Conservation (phyloP, 176 grass and related monocot species). For the Microstegium vimineum region DNA sequence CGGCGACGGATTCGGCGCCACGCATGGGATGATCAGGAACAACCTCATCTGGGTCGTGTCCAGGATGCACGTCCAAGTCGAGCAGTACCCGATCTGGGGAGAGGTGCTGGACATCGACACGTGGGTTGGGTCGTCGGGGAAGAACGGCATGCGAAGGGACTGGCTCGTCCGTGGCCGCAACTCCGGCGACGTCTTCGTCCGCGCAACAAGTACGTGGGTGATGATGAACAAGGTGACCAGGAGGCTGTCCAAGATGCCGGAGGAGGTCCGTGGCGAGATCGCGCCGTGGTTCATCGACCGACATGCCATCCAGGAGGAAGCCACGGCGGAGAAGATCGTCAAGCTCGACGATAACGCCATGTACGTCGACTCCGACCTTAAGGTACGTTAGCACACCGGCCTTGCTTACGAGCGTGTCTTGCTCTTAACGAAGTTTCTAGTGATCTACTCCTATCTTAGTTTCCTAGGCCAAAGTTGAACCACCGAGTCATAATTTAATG, state of each 20-base stretch:
- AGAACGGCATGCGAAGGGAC: constrained; percentile 63
- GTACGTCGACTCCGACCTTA: constrained; percentile 44
- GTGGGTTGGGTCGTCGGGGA: constrained; percentile 63
- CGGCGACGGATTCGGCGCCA: constrained; percentile 67
- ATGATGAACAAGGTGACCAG: constrained; percentile 64
- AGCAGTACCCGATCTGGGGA: constrained; percentile 64
- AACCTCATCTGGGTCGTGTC: constrained; percentile 79
- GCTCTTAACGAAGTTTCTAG: too few relatives aligned
- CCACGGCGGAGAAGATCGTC: constrained; percentile 46
- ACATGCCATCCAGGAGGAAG: constrained; percentile 34
- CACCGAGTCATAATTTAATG: not conserved
- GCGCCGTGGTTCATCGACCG: constrained; percentile 53
- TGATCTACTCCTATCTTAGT: not conserved
- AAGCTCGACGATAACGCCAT: constrained; percentile 48
- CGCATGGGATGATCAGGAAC: constrained; percentile 69
- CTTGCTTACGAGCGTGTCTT: not conserved
- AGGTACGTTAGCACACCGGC: constrained; percentile 43
- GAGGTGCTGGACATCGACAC: constrained; percentile 68
- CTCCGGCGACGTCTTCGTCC: constrained; percentile 29
- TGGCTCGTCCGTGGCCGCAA: constrained; percentile 48
- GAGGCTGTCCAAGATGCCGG: constrained; percentile 61
- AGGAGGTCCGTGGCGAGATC: constrained; percentile 54
- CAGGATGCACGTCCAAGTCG: constrained; percentile 64
- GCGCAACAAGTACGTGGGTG: constrained; percentile 68
- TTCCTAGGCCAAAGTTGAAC: not conserved